Base-by-base conservation (phyloP, 192 early-diverging fungal genomes). In the Paraglomus occultum region DNA sequence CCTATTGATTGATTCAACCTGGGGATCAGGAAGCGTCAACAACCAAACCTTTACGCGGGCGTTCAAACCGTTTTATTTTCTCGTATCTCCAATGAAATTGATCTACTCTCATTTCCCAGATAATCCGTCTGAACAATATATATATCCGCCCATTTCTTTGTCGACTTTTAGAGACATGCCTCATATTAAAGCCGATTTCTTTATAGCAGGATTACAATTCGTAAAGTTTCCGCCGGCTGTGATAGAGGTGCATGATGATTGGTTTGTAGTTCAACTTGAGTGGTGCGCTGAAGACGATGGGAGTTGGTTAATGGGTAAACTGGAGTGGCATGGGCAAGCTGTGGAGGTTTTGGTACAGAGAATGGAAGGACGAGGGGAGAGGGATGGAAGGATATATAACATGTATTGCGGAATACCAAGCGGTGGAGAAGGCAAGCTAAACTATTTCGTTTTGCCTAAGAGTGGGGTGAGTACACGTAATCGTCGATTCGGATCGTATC, bases 31-130 rank as follows among this genome's bases (percentile, higher is more conserved):
- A 10, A 31, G 9, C 8, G 47, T 74, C 31, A 40, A 71, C 0
- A 76, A 77, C 11, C 55, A 68, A 15, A 71, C 64, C 5, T 85
- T 84, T 70, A 68, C 65, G 23, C 80, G 75, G 51, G 44, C 62
- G 45, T 87, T 82, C 76, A 57, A 84, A 18, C 76, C 79, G 12
- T 83, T 82, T 58, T 86, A 84, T 73, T 87, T 87, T 69, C 66
- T 87, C 38, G 71, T 76, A 8, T 73, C 76, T 15, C 84, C 83
- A 50, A 78, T 72, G 50, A 57, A 76, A 45, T 71, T 85, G 48
- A 87, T 87, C 52, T 87, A 81, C 67, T 77, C 81, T 15, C 85
- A 87, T 74, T 85, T 79, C 70, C 85, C 85, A 15, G 71, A 77
- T 62, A 72, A 87, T 9, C 69, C 74, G 10, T 71, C 58, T 43